phyloP scores from a whole-genome alignment of 73 alveolate species.

The Paraurostyla sp. region DNA sequence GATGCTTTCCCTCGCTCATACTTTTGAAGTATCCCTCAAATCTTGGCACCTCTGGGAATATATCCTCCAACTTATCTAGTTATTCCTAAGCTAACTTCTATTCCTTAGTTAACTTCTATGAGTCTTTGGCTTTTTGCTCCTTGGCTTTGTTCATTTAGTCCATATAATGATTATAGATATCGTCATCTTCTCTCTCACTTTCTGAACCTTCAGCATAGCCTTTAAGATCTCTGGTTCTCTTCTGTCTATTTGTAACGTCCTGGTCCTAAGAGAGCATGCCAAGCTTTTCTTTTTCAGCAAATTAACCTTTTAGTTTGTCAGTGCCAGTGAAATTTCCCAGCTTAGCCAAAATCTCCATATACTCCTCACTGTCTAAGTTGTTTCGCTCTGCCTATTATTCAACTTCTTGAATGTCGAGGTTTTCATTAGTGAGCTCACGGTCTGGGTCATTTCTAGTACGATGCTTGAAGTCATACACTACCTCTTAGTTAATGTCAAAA shows the following conservation, averaged over 20 bases:
- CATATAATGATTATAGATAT: slow-evolving; percentile 42
- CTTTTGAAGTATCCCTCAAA: slow-evolving; percentile 46
- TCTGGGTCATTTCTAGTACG: no score
- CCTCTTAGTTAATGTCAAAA: no score
- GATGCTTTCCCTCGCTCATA: not conserved
- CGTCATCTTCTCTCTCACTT: slow-evolving; percentile 66
- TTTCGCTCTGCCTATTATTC: no score
- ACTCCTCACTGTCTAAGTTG: no score
- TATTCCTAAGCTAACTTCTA: not conserved
- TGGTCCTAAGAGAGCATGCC: not conserved
- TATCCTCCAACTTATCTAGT: not conserved
- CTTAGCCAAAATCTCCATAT: no score
- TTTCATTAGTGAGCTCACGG: no score
- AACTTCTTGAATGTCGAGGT: no score
- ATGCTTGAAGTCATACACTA: no score
- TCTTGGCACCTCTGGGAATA: slow-evolving; percentile 39
- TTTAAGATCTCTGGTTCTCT: not conserved
- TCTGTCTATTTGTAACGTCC: slow-evolving; percentile 8
- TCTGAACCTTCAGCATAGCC: not conserved
- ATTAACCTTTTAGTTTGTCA: not conserved
- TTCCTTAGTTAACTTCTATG: not conserved
- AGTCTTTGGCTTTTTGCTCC: not conserved
- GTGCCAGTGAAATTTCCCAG: no score
- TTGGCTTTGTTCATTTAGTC: slow-evolving; percentile 13
- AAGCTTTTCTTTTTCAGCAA: not conserved